These are phyloP conservation scores for Fusarium chaquense DNA, from an alignment of 2,329 filamentous ascomycete species.

Conservation along the genomic window DNA sequence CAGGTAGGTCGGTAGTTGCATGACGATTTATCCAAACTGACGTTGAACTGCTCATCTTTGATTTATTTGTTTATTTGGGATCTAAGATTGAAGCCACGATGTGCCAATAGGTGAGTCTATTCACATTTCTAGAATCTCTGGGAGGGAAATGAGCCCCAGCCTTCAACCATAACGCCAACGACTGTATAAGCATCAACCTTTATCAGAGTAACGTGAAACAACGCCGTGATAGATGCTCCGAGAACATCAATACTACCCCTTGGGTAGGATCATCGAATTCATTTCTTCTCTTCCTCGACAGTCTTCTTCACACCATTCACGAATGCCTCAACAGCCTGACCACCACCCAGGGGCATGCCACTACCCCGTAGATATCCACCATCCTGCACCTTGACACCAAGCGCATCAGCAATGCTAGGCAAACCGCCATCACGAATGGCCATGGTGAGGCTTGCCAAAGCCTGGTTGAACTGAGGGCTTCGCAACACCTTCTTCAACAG, in stretches of 20 bases:
- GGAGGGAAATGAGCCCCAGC: background rate
- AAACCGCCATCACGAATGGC: conserved; percentile 91
- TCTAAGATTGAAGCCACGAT: background rate
- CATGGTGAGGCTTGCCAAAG: conserved; percentile 84
- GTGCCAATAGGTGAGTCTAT: background rate
- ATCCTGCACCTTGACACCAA: conserved; percentile 83
- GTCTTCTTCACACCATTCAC: conserved; percentile 87
- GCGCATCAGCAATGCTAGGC: conserved; percentile 87
- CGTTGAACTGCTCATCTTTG: background rate
- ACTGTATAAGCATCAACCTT: conserved; percentile 23
- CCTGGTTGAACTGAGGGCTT: conserved; percentile 92
- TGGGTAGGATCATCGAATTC: background rate
- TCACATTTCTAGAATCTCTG: background rate
- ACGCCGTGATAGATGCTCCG: conserved; percentile 1
- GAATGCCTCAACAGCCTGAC: conserved; percentile 90
- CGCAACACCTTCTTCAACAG: conserved; percentile 85
- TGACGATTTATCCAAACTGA: background rate
- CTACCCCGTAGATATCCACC: conserved; percentile 84
- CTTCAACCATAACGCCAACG: conserved; percentile 15
- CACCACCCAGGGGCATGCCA: conserved; percentile 86
- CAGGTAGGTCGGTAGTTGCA: too few species aligned
- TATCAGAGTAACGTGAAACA: conserved; percentile 21
- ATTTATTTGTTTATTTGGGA: background rate
- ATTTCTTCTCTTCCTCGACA: conserved; percentile 69
- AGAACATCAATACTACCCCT: background rate